Base-by-base conservation (phyloP, 495 filamentous ascomycete genomes). In the Aeminium ludgeri region DNA sequence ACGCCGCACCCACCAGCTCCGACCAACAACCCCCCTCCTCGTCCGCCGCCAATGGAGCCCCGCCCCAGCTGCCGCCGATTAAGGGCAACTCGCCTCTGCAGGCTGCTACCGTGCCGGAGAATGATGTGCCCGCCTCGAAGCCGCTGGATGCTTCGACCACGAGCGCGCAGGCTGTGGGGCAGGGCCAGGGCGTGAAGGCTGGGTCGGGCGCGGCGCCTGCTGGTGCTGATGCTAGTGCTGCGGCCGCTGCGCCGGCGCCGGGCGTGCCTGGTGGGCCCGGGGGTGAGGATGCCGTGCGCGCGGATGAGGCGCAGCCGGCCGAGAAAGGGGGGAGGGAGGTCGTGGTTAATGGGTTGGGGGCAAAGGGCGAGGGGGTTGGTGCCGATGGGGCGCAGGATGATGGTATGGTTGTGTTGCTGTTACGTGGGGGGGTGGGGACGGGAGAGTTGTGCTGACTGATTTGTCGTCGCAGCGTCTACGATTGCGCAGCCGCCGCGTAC, bases 61-160 rank as follows among this genome's bases (percentile, higher is more conserved):
- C 36, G 2, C 30, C 27, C 2, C 37, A 25, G 30, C 16, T 34
- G n/a, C 37, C 43, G 25, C 36, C 36, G 3, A 28, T 39, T 5
- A 12, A 15, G 20, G 11, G 20, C 13, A 6, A n/a, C 17, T 30
- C 34, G 35, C 30, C 19, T 16, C 12, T 31, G 11, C 13, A 20
- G 13, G 16, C 2, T 13, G 33, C 36, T 1, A 2, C 19, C 1
- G 44, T 44, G 35, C 36, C 30, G 20, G 30, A 19, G 20, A 48
- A 39, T 23, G 20, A 25, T 2, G 13, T 45, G 6, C 46, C 46
- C 13, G 37, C 46, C 11, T 41, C 46, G 6, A 36, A 41, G 31
- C 46, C 46, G 18, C 41, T 44, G 3, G n/a, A n/a, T n/a, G n/a
- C n/a, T n/a, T n/a, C n/a, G n/a, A n/a, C n/a, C n/a, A n/a, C n/a